Base-by-base conservation (phyloP, 495 filamentous ascomycete genomes). In the Astrocystis sublimbata region DNA sequence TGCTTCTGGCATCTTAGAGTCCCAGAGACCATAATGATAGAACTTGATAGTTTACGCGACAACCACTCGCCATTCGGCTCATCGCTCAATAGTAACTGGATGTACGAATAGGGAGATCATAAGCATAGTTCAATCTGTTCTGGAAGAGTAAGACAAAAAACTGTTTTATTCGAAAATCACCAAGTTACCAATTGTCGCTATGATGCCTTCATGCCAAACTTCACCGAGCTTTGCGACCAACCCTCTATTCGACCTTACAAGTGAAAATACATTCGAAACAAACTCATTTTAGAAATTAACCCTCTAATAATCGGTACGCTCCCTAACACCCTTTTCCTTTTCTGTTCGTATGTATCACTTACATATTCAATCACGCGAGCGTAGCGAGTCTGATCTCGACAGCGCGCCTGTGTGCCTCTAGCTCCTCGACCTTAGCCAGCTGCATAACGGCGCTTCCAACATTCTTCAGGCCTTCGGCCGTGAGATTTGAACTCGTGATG, bases 321-420 rank as follows among this genome's bases (percentile, higher is more conserved):
- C 35, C 6, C 15, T 28, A 17, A 28, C 8, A 2, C 4, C 17
- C 24, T 21, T 35, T 17, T 28, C 1, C 17, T 42, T n/a, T 35
- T 17, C 4, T 5, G n/a, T 53, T 45, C 9, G 15, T 13, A 5
- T n/a, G 1, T n/a, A 3, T 51, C 23, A 12, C 10, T 43, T 21
- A 42, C 19, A 26, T 47, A 1, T n/a, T 51, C 24, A 5, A 13
- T 46, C 19, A 9, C 38, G 35, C 41, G 9, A 62, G 51, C 8
- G 51, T 49, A 10, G 43, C 64, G 10, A 98, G 76, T 55, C 94
- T 85, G 62, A 98, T 91, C 77, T 88, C 89, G 38, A 98, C 92
- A 6, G 94, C 94, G 68, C 93, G 80, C 69, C 92, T 86, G 79
- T 98, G 94, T 21, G 94, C 94, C 69, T 98, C 94, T 53, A 98